Evolutionary conservation across 345 rosid species (phyloP).

Genomic region (Pelargonium nanum): DNA sequence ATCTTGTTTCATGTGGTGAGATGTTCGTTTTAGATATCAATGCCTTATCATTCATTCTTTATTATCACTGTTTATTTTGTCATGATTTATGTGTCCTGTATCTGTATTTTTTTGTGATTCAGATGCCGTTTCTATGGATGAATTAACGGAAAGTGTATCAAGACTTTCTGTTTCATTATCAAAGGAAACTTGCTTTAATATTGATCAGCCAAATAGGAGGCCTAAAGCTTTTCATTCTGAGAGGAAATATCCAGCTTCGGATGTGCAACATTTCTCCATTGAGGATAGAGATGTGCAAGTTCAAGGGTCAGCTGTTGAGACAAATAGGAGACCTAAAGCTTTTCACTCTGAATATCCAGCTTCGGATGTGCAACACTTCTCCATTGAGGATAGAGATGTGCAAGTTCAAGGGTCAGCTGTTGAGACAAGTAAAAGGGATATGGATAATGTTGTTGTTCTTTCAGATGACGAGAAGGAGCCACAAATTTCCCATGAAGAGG

Average conservation of each 20-base stretch:
- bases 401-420: slow-evolving; percentile 22
- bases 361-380: slow-evolving; percentile 17
- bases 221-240: slow-evolving; percentile 14
- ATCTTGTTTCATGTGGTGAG: slow-evolving; percentile 60
- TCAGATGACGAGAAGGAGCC: slow-evolving; percentile 55
- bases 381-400: slow-evolving; percentile 26
- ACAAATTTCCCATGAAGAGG: slow-evolving; percentile 10
- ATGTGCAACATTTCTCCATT: slow-evolving; percentile 17
- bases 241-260: slow-evolving; percentile 14
- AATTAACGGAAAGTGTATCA: slow-evolving; percentile 51
- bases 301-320: slow-evolving; percentile 19
- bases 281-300: slow-evolving; percentile 28
- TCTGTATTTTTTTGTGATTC: slow-evolving; percentile 15
- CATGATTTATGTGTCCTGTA: background rate
- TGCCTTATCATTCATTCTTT: background rate
- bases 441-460: slow-evolving; percentile 26
- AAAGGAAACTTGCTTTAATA: slow-evolving; percentile 21
- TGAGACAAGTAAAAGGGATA: slow-evolving; percentile 16
- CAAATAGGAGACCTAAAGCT: slow-evolving; percentile 14
- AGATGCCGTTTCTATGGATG: slow-evolving; percentile 56
- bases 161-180: slow-evolving; percentile 45
- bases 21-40: slow-evolving; percentile 1
- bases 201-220: slow-evolving; percentile 14
- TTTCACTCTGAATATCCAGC: slow-evolving; percentile 15
- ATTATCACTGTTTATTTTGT: slow-evolving; percentile 1